Base-by-base conservation (phyloP, 2,329 filamentous ascomycete species). In the Pestalotiopsis sp. region DNA sequence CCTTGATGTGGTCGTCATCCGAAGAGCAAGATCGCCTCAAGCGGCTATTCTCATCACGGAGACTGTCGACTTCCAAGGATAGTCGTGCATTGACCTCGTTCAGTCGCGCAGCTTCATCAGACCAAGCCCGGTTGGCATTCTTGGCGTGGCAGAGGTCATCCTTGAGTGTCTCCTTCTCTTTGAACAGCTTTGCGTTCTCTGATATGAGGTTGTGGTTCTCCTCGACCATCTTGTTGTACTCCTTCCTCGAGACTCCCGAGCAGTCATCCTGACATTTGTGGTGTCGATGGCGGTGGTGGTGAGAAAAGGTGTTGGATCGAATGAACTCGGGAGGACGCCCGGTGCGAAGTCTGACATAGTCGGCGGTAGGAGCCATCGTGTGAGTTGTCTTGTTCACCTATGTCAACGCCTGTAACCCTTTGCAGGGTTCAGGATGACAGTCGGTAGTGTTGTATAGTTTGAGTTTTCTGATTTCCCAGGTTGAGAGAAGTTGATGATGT, bases 221-320 rank as follows among this genome's bases (percentile, higher is more conserved):
- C 25, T 69, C 68, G 17, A 68, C 23, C 11, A 77, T 49, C 40
- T 36, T 68, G 49, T 73, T 72, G 73, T 72, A 78, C 9, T 76
- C 68, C n/a, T 74, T 72, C 20, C 71, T 38, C 2, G 74, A 61
- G 49, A 77, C 68, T 36, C 74, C 71, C n/a, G 74, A 73, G 65
- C 75, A 77, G 72, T 72, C 69, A 7, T 77, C 73, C 57, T 70
- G 71, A 57, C 75, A 77, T n/a, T 36, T 62, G 57, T 36, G 58
- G n/a, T 17, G 14, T 58, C 69, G 70, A 49, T 72, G 57, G 40
- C 68, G 72, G 57, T 71, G 69, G 49, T 74, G 70, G 56, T 75
- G 68, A 1, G 70, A 71, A 68, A 73, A 76, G 20, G 75, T 75
- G 27, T 72, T 69, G 1, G 74, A 73, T 52, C 74, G 74, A 12